These are phyloP conservation scores for Xylaria grammica DNA, from an alignment of 495 filamentous ascomycete species.

Conservation along the genomic window DNA sequence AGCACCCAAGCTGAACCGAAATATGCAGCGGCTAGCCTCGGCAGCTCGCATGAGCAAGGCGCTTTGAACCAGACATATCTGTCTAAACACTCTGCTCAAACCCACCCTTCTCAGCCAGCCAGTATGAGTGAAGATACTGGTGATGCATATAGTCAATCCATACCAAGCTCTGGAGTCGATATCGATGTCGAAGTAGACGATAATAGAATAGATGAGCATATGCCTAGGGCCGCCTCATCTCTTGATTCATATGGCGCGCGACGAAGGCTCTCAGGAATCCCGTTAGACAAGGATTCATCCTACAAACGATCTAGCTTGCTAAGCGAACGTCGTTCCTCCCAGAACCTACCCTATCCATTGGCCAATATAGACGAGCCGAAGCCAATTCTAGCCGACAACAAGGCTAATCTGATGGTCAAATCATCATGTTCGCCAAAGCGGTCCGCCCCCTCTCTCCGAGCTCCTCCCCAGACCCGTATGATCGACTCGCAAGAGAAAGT, in stretches of 20 bases:
- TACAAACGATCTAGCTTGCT: constrained; percentile 21
- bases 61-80: background rate
- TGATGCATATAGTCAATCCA: background rate
- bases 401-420: constrained; percentile 7
- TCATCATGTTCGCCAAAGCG: constrained; percentile 32
- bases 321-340: constrained; percentile 22
- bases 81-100: background rate
- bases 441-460: constrained; percentile 33
- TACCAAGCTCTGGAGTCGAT: constrained; percentile 1
- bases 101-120: background rate
- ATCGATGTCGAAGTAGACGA: background rate
- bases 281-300: constrained; percentile 16
- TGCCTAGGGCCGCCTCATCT: constrained; percentile 32
- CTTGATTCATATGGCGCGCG: constrained; percentile 28
- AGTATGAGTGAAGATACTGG: background rate
- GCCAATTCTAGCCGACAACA: background rate
- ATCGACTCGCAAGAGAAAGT: constrained; percentile 36
- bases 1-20: constrained; percentile 5
- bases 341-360: constrained; percentile 23
- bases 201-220: constrained; percentile 17
- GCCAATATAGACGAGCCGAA: constrained; percentile 21
- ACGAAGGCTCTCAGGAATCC: constrained; percentile 24
- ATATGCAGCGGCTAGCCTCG: background rate
- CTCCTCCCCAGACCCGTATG: constrained; percentile 36
- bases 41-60: constrained; percentile 21